Percentiles rank a stretch among this genome's conserved stretches.
Conservation (phyloP, 2,329 filamentous ascomycete genomes). For the Anisogramma anomala region DNA sequence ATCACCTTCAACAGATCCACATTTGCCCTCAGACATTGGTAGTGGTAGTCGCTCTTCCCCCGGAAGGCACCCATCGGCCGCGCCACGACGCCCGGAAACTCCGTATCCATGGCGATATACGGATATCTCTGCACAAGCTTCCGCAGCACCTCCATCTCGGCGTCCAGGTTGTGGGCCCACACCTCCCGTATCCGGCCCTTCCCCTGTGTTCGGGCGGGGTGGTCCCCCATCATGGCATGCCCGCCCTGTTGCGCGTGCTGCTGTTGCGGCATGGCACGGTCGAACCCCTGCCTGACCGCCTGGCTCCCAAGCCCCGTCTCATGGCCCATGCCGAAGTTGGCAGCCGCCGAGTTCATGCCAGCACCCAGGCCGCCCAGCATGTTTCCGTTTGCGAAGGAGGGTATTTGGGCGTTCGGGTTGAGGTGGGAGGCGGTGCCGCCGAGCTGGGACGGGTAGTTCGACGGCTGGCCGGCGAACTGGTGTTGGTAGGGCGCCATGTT, state of each 20-base stretch:
- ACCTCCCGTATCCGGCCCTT: constrained; percentile 88
- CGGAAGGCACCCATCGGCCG: constrained; percentile 89
- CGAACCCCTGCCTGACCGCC: constrained; percentile 79
- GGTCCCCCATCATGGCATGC: constrained; percentile 33
- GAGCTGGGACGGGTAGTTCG: constrained; percentile 39
- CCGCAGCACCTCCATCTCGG: constrained; percentile 79
- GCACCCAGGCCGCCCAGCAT: constrained; percentile 47
- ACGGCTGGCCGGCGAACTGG: constrained; percentile 41
- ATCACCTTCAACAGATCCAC: constrained; percentile 97
- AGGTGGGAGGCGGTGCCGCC: constrained; percentile 61
- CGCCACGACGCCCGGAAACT: constrained; percentile 95
- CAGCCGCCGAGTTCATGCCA: constrained; percentile 33
- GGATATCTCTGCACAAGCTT: constrained; percentile 81
- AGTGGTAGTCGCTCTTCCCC: constrained; percentile 95
- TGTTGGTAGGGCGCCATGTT: constrained; percentile 35
- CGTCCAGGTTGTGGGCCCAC: constrained; percentile 82
- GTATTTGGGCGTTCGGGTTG: constrained; percentile 55
- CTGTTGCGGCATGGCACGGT: constrained; percentile 49
- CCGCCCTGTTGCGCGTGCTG: constrained; percentile 29
- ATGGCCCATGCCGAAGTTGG: constrained; percentile 45
- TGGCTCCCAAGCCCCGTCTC: constrained; percentile 72
- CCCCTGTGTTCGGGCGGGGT: constrained; percentile 44
- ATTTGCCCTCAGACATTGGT: constrained; percentile 93
- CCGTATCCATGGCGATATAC: constrained; percentile 97
- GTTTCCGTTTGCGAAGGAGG: constrained; percentile 51